These are phyloP conservation scores for Paracamarosporium sp. DNA, from an alignment of 2,329 filamentous ascomycete genomes.

Conservation along the genomic window DNA sequence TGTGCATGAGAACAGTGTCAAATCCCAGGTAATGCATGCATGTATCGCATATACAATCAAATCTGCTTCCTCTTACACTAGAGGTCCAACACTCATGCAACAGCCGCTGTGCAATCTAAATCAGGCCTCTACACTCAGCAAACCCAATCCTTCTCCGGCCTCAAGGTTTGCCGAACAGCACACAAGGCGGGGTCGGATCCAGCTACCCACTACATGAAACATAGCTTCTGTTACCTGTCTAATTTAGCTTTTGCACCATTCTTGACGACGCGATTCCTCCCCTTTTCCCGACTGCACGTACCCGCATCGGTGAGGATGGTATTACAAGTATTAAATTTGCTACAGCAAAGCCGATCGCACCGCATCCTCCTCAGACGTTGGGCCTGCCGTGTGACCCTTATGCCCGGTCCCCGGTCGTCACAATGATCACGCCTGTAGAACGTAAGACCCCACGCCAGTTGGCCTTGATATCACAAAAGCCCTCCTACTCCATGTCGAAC, in stretches of 20 bases:
- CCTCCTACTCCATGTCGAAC: slow-evolving; percentile 32
- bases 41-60: no score
- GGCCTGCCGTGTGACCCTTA: background rate
- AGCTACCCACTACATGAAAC: background rate
- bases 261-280: background rate
- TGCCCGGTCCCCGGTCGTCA: background rate
- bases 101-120: background rate
- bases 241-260: background rate
- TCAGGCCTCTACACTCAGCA: background rate
- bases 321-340: background rate
- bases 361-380: background rate
- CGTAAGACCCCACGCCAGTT: background rate
- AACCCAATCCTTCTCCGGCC: background rate
- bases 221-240: background rate
- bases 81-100: background rate
- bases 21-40: no score
- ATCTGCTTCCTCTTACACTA: background rate
- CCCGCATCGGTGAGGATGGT: background rate
- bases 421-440: background rate
- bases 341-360: background rate
- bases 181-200: slow-evolving; percentile 1
- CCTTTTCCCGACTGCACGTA: background rate
- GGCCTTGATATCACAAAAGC: background rate
- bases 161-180: background rate
- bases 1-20: no score